These are phyloP conservation scores for Pythium periplocum DNA, from an alignment of 352 stramenopile species.

Conservation along the genomic window DNA sequence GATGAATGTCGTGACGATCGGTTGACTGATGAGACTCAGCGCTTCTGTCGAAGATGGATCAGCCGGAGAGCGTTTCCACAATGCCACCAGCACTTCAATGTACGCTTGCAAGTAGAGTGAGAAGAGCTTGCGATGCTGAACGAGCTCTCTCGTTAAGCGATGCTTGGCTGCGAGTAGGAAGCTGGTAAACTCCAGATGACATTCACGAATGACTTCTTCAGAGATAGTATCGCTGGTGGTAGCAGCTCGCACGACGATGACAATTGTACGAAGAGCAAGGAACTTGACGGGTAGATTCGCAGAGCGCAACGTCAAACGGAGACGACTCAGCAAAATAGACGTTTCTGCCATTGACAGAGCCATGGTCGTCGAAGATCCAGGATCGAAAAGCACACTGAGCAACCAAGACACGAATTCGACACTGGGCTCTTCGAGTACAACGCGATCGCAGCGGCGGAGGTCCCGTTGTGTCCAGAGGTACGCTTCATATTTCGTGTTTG, in stretches of 20 bases:
- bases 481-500: slow-evolving; percentile 47
- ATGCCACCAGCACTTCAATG: slow-evolving; percentile 39
- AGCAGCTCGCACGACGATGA: slow-evolving; percentile 21
- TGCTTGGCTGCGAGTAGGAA: slow-evolving; percentile 46
- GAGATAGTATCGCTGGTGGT: background rate
- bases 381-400: background rate
- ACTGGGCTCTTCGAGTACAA: slow-evolving; percentile 46
- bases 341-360: background rate
- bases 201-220: slow-evolving; percentile 6
- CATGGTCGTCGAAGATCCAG: background rate
- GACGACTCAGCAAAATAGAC: background rate
- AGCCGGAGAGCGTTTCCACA: background rate
- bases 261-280: slow-evolving; percentile 45
- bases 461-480: slow-evolving; percentile 75
- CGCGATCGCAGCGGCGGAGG: slow-evolving; percentile 38
- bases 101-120: slow-evolving; percentile 70
- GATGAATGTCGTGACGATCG: slow-evolving; percentile 11
- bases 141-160: slow-evolving; percentile 44
- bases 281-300: slow-evolving; percentile 68
- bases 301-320: slow-evolving; percentile 10
- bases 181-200: slow-evolving; percentile 18
- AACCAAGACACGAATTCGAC: slow-evolving; percentile 58
- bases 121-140: slow-evolving; percentile 58
- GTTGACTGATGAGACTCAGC: background rate
- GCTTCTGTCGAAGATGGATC: background rate